Evolutionary conservation across 768 basidiomycete genomes (phyloP).

Genomic region (Leccinum longicurvipes): DNA sequence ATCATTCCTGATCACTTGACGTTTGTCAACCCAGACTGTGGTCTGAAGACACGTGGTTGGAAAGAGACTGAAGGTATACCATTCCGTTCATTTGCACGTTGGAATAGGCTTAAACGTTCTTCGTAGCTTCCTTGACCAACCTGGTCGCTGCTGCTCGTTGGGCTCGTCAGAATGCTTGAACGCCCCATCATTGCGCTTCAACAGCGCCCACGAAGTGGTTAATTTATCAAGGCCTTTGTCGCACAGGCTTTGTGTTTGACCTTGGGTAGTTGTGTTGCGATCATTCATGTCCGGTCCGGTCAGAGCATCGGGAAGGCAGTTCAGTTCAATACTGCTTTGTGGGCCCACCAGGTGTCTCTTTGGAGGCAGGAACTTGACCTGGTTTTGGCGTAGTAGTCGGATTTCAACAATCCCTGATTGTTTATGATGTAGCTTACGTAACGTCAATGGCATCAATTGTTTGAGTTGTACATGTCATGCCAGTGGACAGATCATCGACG

Average conservation of each 20-base stretch:
- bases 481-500: too few relatives aligned
- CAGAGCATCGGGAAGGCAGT: constrained; percentile 12
- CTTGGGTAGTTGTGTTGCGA: constrained; percentile 51
- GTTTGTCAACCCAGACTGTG: constrained; percentile 97
- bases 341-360: constrained; percentile 24
- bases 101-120: constrained; percentile 8
- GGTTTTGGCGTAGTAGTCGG: constrained; percentile 49
- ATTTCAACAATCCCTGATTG: constrained; percentile 76
- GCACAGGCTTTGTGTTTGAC: constrained; percentile 42
- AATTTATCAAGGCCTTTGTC: constrained; percentile 43
- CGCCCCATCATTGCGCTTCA: constrained; percentile 67
- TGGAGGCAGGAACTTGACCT: constrained; percentile 25
- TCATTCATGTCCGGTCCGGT: constrained; percentile 24
- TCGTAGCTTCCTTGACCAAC: constrained; percentile 70
- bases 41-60: constrained; percentile 98
- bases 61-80: constrained; percentile 83
- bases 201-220: constrained; percentile 79
- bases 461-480: too few relatives aligned
- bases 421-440: constrained; percentile 15
- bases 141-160: constrained; percentile 90
- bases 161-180: constrained; percentile 82
- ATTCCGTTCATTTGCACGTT: not conserved
- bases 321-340: constrained; percentile 23
- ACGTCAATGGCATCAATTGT: constrained; percentile 6
- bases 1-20: constrained; percentile 79